These are phyloP conservation scores for Mucor ambiguus DNA, from an alignment of 371 early-diverging fungal genomes.

Conservation along the genomic window DNA sequence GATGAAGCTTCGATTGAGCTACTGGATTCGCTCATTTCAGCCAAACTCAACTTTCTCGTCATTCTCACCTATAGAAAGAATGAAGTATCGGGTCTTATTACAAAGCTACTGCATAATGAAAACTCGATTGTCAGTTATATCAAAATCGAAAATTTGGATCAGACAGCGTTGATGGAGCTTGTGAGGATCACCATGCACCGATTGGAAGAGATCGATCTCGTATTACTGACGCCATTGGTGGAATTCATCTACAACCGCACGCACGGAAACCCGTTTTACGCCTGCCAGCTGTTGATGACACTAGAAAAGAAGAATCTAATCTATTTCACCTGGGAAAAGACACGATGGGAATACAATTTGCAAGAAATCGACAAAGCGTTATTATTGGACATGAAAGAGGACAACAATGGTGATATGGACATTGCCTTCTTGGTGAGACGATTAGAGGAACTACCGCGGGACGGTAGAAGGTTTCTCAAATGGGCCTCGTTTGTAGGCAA, in stretches of 20 bases:
- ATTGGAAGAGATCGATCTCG: constrained; percentile 35
- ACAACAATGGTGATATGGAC: constrained; percentile 36
- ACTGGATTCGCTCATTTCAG: constrained; percentile 43
- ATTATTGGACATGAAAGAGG: constrained; percentile 23
- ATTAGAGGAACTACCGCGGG: constrained; percentile 46
- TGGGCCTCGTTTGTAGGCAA: constrained; percentile 57
- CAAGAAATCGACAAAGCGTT: constrained; percentile 48
- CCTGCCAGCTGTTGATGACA: constrained; percentile 39
- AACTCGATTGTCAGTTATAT: constrained; percentile 38
- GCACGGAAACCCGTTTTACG: constrained; percentile 50
- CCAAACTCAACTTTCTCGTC: constrained; percentile 40
- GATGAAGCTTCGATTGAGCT: constrained; percentile 54
- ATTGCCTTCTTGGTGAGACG: constrained; percentile 46
- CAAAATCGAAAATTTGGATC: constrained; percentile 40
- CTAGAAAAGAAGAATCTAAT: constrained; percentile 49
- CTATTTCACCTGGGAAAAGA: constrained; percentile 51
- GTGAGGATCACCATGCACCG: constrained; percentile 49
- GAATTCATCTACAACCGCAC: constrained; percentile 47
- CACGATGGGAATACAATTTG: constrained; percentile 53
- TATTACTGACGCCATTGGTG: constrained; percentile 38
- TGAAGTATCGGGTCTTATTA: constrained; percentile 24
- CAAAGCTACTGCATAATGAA: constrained; percentile 32
- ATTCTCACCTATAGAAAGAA: constrained; percentile 43
- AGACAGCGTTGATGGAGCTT: constrained; percentile 41
- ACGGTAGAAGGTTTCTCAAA: constrained; percentile 49